Conservation (phyloP, 208 protist species). For the Angomonas deanei region DNA sequence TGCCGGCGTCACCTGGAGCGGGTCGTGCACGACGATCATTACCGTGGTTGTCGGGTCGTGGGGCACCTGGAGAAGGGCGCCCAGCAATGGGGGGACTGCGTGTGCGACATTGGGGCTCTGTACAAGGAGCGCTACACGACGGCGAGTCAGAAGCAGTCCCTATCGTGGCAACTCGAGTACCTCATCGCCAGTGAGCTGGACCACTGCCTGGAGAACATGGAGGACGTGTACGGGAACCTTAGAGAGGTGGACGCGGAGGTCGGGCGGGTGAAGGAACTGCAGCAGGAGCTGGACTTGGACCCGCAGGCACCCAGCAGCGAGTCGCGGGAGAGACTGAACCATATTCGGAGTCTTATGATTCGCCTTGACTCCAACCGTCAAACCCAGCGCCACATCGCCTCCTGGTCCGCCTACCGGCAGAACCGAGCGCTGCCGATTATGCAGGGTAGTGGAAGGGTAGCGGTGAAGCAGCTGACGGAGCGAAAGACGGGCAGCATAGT, state of each 20-base stretch:
- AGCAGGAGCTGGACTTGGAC: conserved; percentile 41
- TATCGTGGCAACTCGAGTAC: conserved; percentile 60
- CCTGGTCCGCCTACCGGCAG: conserved; percentile 1
- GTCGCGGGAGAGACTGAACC: background rate
- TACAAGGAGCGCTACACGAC: conserved; percentile 57
- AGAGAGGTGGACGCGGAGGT: conserved; percentile 31
- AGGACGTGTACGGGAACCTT: conserved; percentile 49
- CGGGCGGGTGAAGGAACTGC: conserved; percentile 21
- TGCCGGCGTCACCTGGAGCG: conserved; percentile 42
- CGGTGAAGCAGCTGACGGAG: background rate
- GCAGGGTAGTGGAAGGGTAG: background rate
- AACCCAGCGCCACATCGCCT: conserved; percentile 14
- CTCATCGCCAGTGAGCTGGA: conserved; percentile 59
- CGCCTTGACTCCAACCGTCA: conserved; percentile 11
- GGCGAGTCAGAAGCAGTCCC: conserved; percentile 18
- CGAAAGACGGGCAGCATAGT: background rate
- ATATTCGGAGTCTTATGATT: conserved; percentile 6
- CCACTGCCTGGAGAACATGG: conserved; percentile 48
- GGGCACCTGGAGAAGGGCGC: conserved; percentile 29
- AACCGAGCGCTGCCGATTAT: background rate
- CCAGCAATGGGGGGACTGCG: conserved; percentile 49
- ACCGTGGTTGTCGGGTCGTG: conserved; percentile 44
- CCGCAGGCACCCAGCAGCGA: background rate
- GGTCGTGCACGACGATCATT: conserved; percentile 43
- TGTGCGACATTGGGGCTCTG: conserved; percentile 43